Evolutionary conservation across 148 eudicot genomes (phyloP).

Genomic region (Mesembryanthemum crystallinum): DNA sequence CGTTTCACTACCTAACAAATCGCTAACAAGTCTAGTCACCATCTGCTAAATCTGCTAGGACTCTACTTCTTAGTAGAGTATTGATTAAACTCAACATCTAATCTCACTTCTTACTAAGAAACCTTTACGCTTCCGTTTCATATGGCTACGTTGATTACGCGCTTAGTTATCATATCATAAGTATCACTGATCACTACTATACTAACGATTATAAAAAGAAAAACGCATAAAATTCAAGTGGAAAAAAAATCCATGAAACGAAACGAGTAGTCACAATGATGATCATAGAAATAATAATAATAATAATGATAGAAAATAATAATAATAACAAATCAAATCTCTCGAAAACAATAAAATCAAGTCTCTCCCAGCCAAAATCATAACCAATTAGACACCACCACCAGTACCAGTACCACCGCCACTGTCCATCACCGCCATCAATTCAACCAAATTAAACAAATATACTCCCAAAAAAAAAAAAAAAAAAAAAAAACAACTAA

Average conservation of each 20-base stretch:
- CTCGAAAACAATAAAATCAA: constrained; percentile 4
- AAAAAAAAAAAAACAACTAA: not conserved
- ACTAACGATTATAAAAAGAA: too few species aligned
- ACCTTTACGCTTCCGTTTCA: too few species aligned
- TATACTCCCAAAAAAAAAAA: too few species aligned
- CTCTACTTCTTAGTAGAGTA: too few species aligned
- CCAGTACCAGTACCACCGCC: constrained; percentile 14
- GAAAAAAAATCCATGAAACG: not conserved
- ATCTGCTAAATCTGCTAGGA: too few species aligned
- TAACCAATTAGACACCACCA: not conserved
- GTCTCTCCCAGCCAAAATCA: constrained; percentile 8
- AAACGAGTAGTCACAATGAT: not conserved
- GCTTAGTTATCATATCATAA: too few species aligned
- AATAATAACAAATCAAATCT: constrained; percentile 18
- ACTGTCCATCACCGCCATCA: constrained; percentile 18
- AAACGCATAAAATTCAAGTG: not conserved
- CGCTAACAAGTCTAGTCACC: not conserved
- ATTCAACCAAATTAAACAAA: constrained; percentile 16
- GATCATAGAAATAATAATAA: not conserved
- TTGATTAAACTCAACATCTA: too few species aligned
- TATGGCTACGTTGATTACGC: too few species aligned
- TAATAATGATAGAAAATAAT: constrained; percentile 13
- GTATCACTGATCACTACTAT: too few species aligned
- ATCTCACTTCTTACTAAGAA: too few species aligned
- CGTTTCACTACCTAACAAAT: not conserved